These are phyloP conservation scores for Blastocystis sp. DNA, from an alignment of 352 stramenopile species.

Conservation along the genomic window DNA sequence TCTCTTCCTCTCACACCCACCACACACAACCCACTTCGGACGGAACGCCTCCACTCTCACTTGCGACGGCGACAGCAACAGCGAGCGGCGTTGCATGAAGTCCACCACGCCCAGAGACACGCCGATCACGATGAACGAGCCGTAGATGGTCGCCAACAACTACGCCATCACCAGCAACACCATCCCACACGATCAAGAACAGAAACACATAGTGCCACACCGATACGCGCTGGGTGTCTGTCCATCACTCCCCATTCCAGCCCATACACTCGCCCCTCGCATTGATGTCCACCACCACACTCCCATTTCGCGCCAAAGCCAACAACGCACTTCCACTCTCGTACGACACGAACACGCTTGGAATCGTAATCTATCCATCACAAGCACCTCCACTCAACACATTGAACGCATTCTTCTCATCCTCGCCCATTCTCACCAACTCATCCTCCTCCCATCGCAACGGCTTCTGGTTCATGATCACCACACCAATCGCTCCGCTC, in stretches of 20 bases:
- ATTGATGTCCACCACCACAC: too few species aligned
- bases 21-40: not conserved
- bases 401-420: not conserved
- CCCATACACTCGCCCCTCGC: too few species aligned
- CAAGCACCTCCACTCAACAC: not conserved
- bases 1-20: not conserved
- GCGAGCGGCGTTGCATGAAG: not conserved
- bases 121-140: not conserved
- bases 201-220: not conserved
- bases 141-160: slow-evolving; percentile 29
- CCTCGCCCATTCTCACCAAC: slow-evolving; percentile 17
- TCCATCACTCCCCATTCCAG: too few species aligned
- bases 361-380: slow-evolving; percentile 30
- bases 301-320: too few species aligned
- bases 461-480: slow-evolving; percentile 65
- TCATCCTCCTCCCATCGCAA: slow-evolving; percentile 43
- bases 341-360: slow-evolving; percentile 42
- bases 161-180: too few species aligned
- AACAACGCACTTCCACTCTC: not conserved
- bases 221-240: too few species aligned
- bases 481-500: slow-evolving; percentile 24
- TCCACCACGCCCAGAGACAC: not conserved
- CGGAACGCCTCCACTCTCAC: not conserved
- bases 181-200: not conserved
- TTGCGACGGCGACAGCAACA: not conserved